These are phyloP conservation scores for Globisporangium heterothallicum DNA, from an alignment of 352 stramenopile species.

Conservation along the genomic window DNA sequence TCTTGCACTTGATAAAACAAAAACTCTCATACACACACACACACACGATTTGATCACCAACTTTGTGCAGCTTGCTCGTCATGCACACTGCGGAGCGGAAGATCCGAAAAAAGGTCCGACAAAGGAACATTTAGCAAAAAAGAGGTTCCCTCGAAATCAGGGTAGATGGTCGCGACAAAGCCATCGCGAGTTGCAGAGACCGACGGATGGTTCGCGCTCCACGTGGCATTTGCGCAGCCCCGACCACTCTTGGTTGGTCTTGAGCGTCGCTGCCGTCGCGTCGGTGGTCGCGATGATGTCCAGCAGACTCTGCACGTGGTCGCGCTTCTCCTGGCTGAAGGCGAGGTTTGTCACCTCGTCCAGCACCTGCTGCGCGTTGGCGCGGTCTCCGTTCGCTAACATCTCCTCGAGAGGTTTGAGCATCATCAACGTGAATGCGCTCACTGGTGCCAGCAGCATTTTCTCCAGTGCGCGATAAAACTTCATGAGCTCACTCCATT, in stretches of 20 bases:
- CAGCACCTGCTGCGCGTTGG: slow-evolving; percentile 37
- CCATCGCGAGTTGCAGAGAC: slow-evolving; percentile 29
- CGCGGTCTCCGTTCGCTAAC: slow-evolving; percentile 27
- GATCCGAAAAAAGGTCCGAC: no score
- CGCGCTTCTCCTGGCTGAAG: slow-evolving; percentile 58
- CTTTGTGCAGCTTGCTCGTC: no score
- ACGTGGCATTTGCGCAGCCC: slow-evolving; percentile 34
- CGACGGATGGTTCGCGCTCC: slow-evolving; percentile 11
- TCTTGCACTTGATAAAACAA: no score
- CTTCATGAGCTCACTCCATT: slow-evolving; percentile 46
- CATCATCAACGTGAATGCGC: slow-evolving; percentile 45
- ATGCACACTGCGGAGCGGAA: no score
- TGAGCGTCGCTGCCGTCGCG: not conserved
- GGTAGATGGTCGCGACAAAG: slow-evolving; percentile 30
- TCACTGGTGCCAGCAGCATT: slow-evolving; percentile 43
- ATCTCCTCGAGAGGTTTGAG: slow-evolving; percentile 49
- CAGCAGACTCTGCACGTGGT: slow-evolving; percentile 52
- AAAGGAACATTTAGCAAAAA: no score
- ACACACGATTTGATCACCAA: no score
- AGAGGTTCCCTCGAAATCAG: no score
- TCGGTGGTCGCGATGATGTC: slow-evolving; percentile 28
- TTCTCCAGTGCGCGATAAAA: slow-evolving; percentile 58
- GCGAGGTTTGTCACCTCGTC: slow-evolving; percentile 45
- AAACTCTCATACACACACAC: no score
- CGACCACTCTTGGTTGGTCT: slow-evolving; percentile 25